A percentile compares a stretch with the other conserved stretches of the same genome.
These are phyloP conservation scores for Pseudoneurospora amorphoporcata DNA, from an alignment of 495 filamentous ascomycete genomes.

Conservation along the genomic window DNA sequence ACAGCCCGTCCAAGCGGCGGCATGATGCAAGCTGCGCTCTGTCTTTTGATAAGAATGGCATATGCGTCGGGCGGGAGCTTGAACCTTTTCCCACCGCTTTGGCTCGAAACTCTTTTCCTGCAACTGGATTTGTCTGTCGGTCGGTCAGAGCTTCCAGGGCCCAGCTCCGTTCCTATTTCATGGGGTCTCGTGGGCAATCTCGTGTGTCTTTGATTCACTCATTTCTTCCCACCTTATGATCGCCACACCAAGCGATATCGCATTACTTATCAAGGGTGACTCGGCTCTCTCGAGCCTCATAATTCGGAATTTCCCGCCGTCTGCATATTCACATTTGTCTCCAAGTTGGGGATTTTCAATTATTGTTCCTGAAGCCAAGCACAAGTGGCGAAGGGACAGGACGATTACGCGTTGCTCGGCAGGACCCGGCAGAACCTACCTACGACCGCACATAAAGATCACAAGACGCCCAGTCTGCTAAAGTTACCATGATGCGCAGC, in stretches of 20 bases:
- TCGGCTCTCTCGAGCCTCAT: neutral
- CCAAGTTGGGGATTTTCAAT: neutral
- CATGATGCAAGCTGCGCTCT: neutral
- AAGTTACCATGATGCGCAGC: constrained; percentile 16
- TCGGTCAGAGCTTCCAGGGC: neutral
- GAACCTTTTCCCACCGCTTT: neutral
- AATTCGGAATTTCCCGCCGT: neutral
- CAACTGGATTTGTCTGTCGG: neutral
- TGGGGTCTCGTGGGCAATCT: neutral
- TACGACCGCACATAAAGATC: neutral
- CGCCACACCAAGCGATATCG: neutral
- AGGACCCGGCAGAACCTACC: neutral
- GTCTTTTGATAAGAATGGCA: neutral
- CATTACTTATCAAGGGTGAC: neutral
- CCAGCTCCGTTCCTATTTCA: neutral
- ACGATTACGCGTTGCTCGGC: neutral
- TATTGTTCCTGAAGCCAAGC: neutral
- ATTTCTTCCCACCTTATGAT: neutral
- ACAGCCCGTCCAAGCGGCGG: neutral
- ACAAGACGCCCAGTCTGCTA: constrained; percentile 2
- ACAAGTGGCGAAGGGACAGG: neutral
- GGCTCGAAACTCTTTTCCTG: neutral
- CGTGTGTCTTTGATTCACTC: neutral
- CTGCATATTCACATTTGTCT: neutral
- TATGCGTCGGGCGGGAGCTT: neutral